Base-by-base conservation (phyloP, 768 basidiomycete genomes). In the Termitomyces heimii region DNA sequence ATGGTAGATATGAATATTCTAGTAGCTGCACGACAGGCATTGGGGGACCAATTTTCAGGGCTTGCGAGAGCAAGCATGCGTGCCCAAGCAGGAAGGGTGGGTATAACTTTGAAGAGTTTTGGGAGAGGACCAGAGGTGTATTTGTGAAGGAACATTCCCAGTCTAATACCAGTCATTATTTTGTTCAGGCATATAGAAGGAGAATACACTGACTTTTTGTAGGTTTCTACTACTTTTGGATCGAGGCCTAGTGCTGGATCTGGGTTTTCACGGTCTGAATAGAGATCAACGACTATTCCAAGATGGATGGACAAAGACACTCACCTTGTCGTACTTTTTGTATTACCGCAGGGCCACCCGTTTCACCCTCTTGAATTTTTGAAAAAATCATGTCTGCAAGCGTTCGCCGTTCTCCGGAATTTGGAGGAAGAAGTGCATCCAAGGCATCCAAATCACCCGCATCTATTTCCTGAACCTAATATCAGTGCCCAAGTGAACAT, bases 61-160 rank as follows among this genome's bases (percentile, higher is more conserved):
- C 81, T 81, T 14, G 97, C 98, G 45, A 98, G 81, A 28, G 95
- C 92, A 44, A 99, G 83, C 60, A 98, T 86, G 48, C 94, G 89
- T 10, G 95, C 94, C 97, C 97, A 99, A 59, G 91, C 87, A 3
- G 93, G 90, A 26, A 98, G 84, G 12, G 95, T 89, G 22, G 97
- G 97, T 46, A 99, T 90, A 60, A 99, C 89, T 78, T 99, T 99
- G 84, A 99, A 95, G 3, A 94, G 80, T 74, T 98, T 98, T 31
- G 97, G 97, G 1, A 99, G 81, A 1, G 94, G 86, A 0, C 95
- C 95, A 14, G 94, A 94, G 65, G 89, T 92, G 77, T 99, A 98
- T 55, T 86, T 85, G 43, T 82, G 86, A 32, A 99, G 81, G 59
- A 95, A 84, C 58, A 81, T 72, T 18, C 94, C 97, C 54, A 98